Evolutionary conservation across 768 basidiomycete genomes (phyloP), one percentile per base, ranked within the genome.

Genomic region (Clathrus columnatus): DNA sequence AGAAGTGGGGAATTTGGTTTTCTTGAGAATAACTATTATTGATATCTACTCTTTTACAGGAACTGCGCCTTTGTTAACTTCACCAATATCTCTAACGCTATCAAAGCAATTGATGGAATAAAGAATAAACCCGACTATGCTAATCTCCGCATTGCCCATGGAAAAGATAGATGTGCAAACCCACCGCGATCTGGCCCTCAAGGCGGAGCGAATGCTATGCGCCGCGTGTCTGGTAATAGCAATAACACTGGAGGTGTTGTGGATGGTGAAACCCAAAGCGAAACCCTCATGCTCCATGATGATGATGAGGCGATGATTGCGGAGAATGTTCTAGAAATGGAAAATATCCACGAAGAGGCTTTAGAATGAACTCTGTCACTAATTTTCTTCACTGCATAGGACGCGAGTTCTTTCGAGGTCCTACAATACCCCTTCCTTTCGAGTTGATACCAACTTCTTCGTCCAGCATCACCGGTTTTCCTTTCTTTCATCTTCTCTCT

Each of bases 31-130:
- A 18, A n/a, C 41, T 6, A 58, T 42, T 51, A 30, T 27, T 50
- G 49, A 51, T 54, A 10, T 17, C 16, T 17, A 50, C 41, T 44
- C 32, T 21, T 53, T 42, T 51, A 59, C 56, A 93, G 90, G 80
- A 91, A 92, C 72, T 94, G 92, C 67, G 91, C 91, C 27, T 99
- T 93, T 66, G 86, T 92, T 64, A 96, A 95, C 74, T 95, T 93
- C 62, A 95, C 92, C 29, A 93, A 93, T 72, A 83, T 96, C 61
- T 84, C 85, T 50, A 94, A 94, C 65, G 92, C 93, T 11, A 92
- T 93, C 76, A 97, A 97, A 74, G 93, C 95, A n/a, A 94, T 98
- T 64, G 95, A 98, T 56, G 87, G 85, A 7, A 81, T 96, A 70
- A 95, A 95, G 80, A 81, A 77, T 65, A 89, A 91, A 66, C 81